These are phyloP conservation scores for Eucalyptus sp. DNA, from an alignment of 345 rosid species.

Conservation along the genomic window DNA sequence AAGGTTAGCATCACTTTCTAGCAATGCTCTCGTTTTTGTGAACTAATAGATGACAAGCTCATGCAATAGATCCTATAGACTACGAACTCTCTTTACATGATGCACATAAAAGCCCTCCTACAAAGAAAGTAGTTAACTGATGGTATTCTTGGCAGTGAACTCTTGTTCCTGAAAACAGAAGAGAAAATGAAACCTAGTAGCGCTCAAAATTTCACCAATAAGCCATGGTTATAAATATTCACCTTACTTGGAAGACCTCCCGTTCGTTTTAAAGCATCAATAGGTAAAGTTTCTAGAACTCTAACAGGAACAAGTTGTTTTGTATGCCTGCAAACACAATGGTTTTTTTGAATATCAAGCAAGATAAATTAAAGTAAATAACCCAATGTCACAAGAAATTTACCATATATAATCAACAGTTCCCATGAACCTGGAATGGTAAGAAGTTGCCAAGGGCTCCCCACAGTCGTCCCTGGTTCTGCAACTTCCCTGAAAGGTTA, in stretches of 20 bases:
- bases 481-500: constrained; percentile 39
- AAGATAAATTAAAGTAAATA: neutral
- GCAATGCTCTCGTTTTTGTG: neutral
- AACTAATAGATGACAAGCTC: neutral
- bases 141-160: neutral
- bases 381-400: neutral
- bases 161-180: neutral
- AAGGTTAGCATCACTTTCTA: neutral
- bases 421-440: constrained; percentile 78
- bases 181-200: neutral
- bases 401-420: constrained; percentile 97
- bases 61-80: neutral
- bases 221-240: neutral
- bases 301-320: constrained; percentile 62
- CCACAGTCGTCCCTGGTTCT: constrained; percentile 53
- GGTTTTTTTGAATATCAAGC: neutral
- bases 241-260: constrained; percentile 83
- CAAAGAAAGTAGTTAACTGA: neutral
- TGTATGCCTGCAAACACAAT: constrained; percentile 53
- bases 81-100: neutral
- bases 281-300: constrained; percentile 85
- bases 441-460: constrained; percentile 91
- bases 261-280: constrained; percentile 42
- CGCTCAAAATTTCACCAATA: neutral
- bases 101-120: neutral